Base-by-base conservation (phyloP, 345 rosid species). In the Carallia pectinifolia region DNA sequence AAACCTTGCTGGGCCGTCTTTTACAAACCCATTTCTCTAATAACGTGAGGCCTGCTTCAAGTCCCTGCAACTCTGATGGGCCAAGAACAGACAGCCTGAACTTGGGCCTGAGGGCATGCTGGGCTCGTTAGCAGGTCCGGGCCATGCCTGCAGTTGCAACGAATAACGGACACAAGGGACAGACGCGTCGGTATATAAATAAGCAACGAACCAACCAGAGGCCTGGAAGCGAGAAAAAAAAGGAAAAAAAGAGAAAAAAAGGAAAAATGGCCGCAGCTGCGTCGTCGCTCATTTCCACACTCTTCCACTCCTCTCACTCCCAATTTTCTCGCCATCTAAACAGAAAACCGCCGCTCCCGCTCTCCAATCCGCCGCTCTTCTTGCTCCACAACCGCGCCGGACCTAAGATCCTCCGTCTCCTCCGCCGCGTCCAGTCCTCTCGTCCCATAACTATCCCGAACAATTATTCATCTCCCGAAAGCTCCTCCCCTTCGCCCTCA, bases 231-330 rank as follows among this genome's bases (percentile, higher is more conserved):
- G 34, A 33, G 34, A 1, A 4, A 38, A 15, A 56, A 67, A 15
- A 13, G 9, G 31, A 8, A 10, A 29, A 44, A 18, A 31, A 16
- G 18, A 36, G 6, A 67, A 37, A 34, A 4, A 29, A 5, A 58
- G 23, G 36, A 61, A 47, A 60, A 75, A 88, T 88, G 87, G 86
- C 94, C 52, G 50, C 48, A 8, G 74, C 91, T 72, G 19, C 61
- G 27, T 77, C 78, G 74, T 81, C 85, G 55, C 85, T 84, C 78
- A 76, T 81, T 78, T 77, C 92, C 44, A 69, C 88, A 9, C 78
- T 76, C 82, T 44, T 81, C 70, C 74, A 75, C 71, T 73, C 47
- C 29, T 73, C 79, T 4, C 48, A 10, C 34, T 48, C 82, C 61
- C 66, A 72, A 48, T 29, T 76, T 79, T 48, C 84, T 72, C 83